Evolutionary conservation across 1,284 basidiomycete genomes (phyloP).

Genomic region (Tilletia setariae): DNA sequence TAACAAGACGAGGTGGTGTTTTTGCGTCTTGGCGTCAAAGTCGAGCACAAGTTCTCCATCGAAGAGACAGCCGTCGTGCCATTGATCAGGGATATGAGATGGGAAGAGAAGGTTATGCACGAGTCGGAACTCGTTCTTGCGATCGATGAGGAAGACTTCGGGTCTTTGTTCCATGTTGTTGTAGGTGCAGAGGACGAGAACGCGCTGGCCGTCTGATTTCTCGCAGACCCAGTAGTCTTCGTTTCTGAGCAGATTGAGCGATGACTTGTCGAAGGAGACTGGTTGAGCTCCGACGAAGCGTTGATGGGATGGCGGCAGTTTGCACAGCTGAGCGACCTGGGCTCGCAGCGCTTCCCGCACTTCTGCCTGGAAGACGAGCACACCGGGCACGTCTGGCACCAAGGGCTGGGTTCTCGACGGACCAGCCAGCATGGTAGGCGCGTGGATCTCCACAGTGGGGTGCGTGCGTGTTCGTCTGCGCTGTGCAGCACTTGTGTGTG

Average conservation of each 20-base stretch:
- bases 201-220: slow-evolving; percentile 95
- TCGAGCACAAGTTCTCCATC: slow-evolving; percentile 96
- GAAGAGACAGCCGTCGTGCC: slow-evolving; percentile 69
- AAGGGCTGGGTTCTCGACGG: neutral
- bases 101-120: slow-evolving; percentile 79
- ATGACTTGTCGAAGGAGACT: slow-evolving; percentile 41
- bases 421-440: neutral
- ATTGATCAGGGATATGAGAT: neutral
- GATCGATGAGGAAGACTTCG: slow-evolving; percentile 79
- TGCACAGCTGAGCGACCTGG: slow-evolving; percentile 32
- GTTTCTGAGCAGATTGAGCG: slow-evolving; percentile 30
- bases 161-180: slow-evolving; percentile 62
- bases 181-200: slow-evolving; percentile 75
- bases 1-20: slow-evolving; percentile 62
- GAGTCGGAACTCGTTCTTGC: slow-evolving; percentile 77
- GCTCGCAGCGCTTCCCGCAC: slow-evolving; percentile 29
- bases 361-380: slow-evolving; percentile 26
- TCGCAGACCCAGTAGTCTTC: slow-evolving; percentile 91
- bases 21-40: slow-evolving; percentile 60
- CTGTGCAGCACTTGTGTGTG: neutral
- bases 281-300: slow-evolving; percentile 46
- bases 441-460: too few relatives aligned
- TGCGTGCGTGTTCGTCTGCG: neutral
- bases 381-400: slow-evolving; percentile 32
- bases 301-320: slow-evolving; percentile 22